Evolutionary conservation across 176 grass and related monocot species (phyloP).

Genomic region (Oryza longistaminata): DNA sequence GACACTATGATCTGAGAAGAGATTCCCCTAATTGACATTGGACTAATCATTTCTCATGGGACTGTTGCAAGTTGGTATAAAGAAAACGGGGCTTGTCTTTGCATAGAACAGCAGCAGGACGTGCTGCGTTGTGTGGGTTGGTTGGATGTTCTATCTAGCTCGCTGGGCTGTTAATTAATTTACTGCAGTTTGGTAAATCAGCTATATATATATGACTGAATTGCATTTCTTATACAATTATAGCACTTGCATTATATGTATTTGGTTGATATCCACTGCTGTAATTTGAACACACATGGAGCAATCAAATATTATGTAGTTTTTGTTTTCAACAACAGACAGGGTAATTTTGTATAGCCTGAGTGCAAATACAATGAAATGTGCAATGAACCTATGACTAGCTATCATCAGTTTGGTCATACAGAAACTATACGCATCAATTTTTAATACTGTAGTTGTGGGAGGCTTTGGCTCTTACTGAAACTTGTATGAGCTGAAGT

Average conservation of each 20-base stretch:
- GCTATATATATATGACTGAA: background rate
- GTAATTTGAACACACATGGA: background rate
- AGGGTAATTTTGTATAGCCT: background rate
- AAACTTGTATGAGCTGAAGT: background rate
- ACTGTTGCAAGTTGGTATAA: slow-evolving; percentile 21
- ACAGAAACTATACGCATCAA: background rate
- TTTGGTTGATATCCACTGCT: background rate
- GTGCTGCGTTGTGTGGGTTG: slow-evolving; percentile 35
- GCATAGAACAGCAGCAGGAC: slow-evolving; percentile 43
- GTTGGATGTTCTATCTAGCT: slow-evolving; percentile 19
- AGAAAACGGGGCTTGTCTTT: slow-evolving; percentile 30
- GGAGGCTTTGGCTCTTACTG: background rate
- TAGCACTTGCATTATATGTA: background rate
- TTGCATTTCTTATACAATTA: background rate
- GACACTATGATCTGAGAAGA: slow-evolving; percentile 43
- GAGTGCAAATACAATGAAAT: background rate
- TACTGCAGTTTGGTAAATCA: background rate
- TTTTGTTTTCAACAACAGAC: background rate
- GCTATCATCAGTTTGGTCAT: background rate
- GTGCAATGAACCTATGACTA: background rate
- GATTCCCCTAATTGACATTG: slow-evolving; percentile 48
- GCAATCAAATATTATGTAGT: background rate
- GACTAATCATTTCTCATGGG: slow-evolving; percentile 59
- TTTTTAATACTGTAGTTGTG: background rate
- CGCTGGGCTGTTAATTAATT: background rate